A percentile compares a stretch with the other conserved stretches of the same genome.
Evolutionary conservation across 2,329 filamentous ascomycete genomes (phyloP).

Genomic region (Ophioceras dolichostomum): DNA sequence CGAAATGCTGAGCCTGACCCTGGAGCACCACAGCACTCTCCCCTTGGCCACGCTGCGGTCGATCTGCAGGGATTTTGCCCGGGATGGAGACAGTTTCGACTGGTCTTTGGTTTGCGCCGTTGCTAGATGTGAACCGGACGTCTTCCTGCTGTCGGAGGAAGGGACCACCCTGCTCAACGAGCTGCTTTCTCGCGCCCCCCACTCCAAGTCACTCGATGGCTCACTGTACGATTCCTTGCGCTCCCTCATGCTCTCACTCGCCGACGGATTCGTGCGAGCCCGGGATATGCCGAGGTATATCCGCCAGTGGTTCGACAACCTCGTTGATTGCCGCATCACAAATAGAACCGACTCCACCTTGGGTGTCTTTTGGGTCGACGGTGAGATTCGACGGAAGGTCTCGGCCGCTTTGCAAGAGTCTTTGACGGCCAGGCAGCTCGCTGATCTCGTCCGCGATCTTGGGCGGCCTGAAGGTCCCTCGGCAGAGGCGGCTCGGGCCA

Average conservation of each 20-base stretch:
- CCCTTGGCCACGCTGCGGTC: conserved; percentile 25
- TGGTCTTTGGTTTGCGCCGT: conserved; percentile 29
- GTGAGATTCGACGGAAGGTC: conserved; percentile 11
- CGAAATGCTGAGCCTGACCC: conserved; percentile 19
- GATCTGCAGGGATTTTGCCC: conserved; percentile 29
- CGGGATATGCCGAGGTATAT: conserved; percentile 33
- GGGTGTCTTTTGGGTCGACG: conserved; percentile 14
- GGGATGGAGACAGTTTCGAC: conserved; percentile 20
- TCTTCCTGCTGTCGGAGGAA: conserved; percentile 26
- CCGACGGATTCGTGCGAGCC: conserved; percentile 28
- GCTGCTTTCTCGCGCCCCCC: conserved; percentile 18
- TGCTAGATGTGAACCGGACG: conserved; percentile 32
- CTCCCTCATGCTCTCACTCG: conserved; percentile 26
- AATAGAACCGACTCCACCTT: neutral
- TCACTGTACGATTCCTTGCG: conserved; percentile 9
- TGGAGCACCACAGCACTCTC: conserved; percentile 17
- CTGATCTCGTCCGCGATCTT: conserved; percentile 29
- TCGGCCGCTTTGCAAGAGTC: conserved; percentile 24
- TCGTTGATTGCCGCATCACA: conserved; percentile 19
- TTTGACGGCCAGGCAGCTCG: conserved; percentile 30
- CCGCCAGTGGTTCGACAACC: conserved; percentile 31
- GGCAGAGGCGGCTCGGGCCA: conserved; percentile 20
- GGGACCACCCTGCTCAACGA: conserved; percentile 25
- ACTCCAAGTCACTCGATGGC: conserved; percentile 6
- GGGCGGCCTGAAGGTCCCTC: conserved; percentile 15